A percentile compares a stretch with the other conserved stretches of the same genome.
phyloP scores from a whole-genome alignment of 768 basidiomycete genomes.

The Boletus subcaerulescens region DNA sequence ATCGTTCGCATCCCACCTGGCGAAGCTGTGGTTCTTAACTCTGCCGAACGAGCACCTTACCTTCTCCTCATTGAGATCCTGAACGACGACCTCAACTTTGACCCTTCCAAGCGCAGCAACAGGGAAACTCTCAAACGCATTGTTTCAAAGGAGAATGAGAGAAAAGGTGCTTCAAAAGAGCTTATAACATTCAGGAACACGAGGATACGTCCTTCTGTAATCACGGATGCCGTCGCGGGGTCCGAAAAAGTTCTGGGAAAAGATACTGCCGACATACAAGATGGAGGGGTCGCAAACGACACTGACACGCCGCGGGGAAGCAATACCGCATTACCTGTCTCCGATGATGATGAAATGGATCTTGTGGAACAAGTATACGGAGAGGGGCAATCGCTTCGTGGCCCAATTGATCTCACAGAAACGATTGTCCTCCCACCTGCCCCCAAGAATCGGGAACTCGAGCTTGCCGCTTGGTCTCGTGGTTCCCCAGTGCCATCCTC shows the following conservation, averaged over 20 bases:
- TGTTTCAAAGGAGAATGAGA: conserved; percentile 61
- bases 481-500: conserved; percentile 49
- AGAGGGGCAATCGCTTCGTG: conserved; percentile 65
- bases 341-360: conserved; percentile 87
- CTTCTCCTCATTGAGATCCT: conserved; percentile 90
- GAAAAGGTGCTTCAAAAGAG: conserved; percentile 56
- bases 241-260: conserved; percentile 34
- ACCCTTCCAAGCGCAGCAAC: conserved; percentile 78
- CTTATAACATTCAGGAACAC: conserved; percentile 43
- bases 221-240: conserved; percentile 23
- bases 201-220: conserved; percentile 15
- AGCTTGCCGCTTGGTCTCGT: conserved; percentile 79
- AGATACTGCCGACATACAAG: conserved; percentile 25
- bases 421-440: conserved; percentile 77
- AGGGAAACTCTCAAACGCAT: conserved; percentile 82
- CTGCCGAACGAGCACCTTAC: conserved; percentile 94
- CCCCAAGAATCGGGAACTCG: conserved; percentile 87
- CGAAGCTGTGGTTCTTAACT: conserved; percentile 96
- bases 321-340: conserved; percentile 17
- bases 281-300: conserved; percentile 8
- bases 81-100: conserved; percentile 88
- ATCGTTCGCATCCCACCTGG: conserved; percentile 97
- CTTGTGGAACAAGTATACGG: conserved; percentile 96
- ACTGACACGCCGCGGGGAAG: conserved; percentile 20
- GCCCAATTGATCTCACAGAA: conserved; percentile 77